These are phyloP conservation scores for Senna tora DNA, from an alignment of 306 rosid genomes.

Conservation along the genomic window DNA sequence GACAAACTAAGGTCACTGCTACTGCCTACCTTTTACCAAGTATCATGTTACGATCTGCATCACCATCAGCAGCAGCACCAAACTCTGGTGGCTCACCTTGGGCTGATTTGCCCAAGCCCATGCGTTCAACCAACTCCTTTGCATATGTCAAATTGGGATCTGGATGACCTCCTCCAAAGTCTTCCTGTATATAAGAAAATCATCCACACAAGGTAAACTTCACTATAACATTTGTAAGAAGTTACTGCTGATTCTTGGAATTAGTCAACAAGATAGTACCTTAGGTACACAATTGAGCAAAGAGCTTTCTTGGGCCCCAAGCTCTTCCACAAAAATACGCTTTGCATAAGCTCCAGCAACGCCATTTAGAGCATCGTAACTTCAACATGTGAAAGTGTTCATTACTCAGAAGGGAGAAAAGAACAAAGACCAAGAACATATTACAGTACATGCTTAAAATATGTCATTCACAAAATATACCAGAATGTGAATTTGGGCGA, in stretches of 20 bases:
- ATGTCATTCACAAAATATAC: conserved; percentile 47
- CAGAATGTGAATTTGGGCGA: conserved; percentile 95
- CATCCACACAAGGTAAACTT: conserved; percentile 26
- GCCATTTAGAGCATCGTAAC: conserved; percentile 89
- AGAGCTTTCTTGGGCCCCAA: conserved; percentile 94
- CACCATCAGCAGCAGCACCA: conserved; percentile 99
- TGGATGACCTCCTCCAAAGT: conserved; percentile 99
- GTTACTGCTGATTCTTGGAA: conserved; percentile 21
- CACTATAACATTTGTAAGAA: conserved; percentile 14
- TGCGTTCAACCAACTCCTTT: conserved; percentile 87
- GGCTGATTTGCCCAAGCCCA: conserved; percentile 89
- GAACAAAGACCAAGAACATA: conserved; percentile 13
- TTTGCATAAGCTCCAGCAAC: conserved; percentile 98
- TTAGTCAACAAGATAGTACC: conserved; percentile 52
- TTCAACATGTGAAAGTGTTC: conserved; percentile 32
- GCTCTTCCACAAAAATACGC: conserved; percentile 93
- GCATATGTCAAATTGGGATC: conserved; percentile 99
- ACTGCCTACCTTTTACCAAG: conserved; percentile 88
- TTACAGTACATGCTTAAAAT: conserved; percentile 30
- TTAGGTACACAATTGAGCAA: conserved; percentile 89
- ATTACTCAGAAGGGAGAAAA: background rate
- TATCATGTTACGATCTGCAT: conserved; percentile 99
- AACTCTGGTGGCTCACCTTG: conserved; percentile 88
- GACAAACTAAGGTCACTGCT: background rate
- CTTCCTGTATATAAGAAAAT: conserved; percentile 72